Base-by-base conservation (phyloP, 1,284 basidiomycete species). In the Apiotrichum mycotoxinovorans region DNA sequence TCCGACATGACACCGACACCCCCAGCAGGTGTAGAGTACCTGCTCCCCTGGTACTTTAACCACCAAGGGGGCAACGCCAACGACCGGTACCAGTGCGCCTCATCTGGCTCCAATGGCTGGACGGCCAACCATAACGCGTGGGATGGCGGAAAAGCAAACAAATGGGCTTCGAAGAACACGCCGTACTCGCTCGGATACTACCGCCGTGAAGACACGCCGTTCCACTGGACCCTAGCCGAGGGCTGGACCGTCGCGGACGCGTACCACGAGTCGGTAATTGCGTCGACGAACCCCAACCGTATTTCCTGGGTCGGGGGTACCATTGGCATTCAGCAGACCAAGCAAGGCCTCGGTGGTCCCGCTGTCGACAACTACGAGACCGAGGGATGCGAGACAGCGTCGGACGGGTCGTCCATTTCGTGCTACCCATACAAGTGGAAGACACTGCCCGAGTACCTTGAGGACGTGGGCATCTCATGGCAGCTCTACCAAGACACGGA, bases 351-450 rank as follows among this genome's bases (percentile, higher is more conserved):
- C 23, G 42, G 42, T n/a, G 42, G 42, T 10, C 42, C 42, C 42
- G 22, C 42, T 14, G 42, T 43, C 23, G 42, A 43, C 42, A 43
- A 43, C 42, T 15, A 43, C 42, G 42, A 43, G 42, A 25, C 42
- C 23, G 4, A 3, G 7, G 42, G 42, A 8, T 43, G 42, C 42
- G 42, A 43, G 42, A 43, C 23, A 2, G 42, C 42, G 9, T 18
- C 42, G 17, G 23, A 43, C 42, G 42, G 42, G 10, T 25, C 22
- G 3, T 25, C 25, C 10, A 14, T 14, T 10, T 43, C 42, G 23
- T 43, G 42, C 42, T 43, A 43, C 23, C 42, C 42, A 2, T 43
- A 43, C 42, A 43, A 43, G 42, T 43, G 42, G 42, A 43, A 43
- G 42, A 43, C 23, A 3, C 23, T 43, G 10, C 4, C 23, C 42